Conservation (phyloP, 1,284 basidiomycete genomes). For the Gymnopus androsaceus region DNA sequence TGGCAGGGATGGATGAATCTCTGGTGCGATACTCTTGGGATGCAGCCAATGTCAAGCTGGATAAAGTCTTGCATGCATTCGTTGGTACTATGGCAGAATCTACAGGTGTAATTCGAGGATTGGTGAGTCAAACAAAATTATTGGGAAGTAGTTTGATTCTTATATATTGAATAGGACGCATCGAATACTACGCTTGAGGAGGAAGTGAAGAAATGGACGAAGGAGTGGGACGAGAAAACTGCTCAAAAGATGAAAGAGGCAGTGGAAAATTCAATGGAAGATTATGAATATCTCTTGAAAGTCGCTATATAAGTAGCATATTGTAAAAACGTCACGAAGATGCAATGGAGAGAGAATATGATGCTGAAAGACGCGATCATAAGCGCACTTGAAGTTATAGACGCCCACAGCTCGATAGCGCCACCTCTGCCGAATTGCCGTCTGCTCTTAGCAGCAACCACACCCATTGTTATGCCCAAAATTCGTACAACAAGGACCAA, state of each 20-base stretch:
- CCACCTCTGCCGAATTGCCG: too few relatives aligned
- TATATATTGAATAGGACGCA: not conserved
- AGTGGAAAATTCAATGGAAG: slow-evolving; percentile 8
- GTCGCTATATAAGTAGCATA: not conserved
- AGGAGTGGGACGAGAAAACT: slow-evolving; percentile 8
- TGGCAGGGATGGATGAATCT: slow-evolving; percentile 8
- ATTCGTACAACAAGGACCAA: slow-evolving; percentile 95
- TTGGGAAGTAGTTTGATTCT: too few relatives aligned
- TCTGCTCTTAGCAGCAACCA: too few relatives aligned
- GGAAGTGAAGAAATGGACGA: slow-evolving; percentile 13
- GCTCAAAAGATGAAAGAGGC: slow-evolving; percentile 7
- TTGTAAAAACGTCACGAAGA: too few relatives aligned
- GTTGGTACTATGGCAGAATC: slow-evolving; percentile 1
- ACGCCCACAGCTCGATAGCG: too few relatives aligned
- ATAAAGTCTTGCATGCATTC: not conserved
- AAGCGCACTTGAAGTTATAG: too few relatives aligned
- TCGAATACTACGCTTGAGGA: slow-evolving; percentile 5
- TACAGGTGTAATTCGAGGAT: slow-evolving; percentile 6
- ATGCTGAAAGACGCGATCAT: too few relatives aligned
- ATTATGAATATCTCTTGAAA: slow-evolving; percentile 12
- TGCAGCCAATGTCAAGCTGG: not conserved
- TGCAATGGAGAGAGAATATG: too few relatives aligned
- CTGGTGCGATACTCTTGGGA: slow-evolving; percentile 13
- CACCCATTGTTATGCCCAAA: slow-evolving; percentile 68
- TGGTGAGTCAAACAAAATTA: too few relatives aligned